Percentiles rank a stretch among this genome's conserved stretches.
Conservation (phyloP, 352 stramenopile species). For the Phytophthora tubulina region DNA sequence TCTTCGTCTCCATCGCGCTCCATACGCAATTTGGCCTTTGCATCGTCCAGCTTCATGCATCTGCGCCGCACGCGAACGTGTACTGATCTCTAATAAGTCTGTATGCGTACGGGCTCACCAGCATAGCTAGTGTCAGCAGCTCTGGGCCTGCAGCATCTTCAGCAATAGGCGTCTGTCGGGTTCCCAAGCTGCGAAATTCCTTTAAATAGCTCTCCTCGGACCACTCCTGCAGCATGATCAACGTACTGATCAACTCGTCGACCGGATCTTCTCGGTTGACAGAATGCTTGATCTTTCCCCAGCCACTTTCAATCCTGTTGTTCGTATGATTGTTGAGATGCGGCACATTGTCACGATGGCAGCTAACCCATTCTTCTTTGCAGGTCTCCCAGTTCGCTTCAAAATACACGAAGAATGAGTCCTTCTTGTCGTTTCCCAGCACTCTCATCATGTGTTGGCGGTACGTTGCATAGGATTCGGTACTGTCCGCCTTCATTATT, state of each 20-base stretch:
- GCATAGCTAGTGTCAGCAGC: slow-evolving; percentile 5
- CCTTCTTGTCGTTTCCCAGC: slow-evolving; percentile 4
- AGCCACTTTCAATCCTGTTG: neutral
- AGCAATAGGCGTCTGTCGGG: slow-evolving; percentile 1
- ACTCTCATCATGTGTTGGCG: slow-evolving; percentile 1
- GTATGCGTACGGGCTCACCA: slow-evolving; percentile 16
- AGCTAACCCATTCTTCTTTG: slow-evolving; percentile 19
- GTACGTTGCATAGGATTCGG: neutral
- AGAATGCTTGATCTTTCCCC: neutral
- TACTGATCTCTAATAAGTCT: slow-evolving; percentile 14
- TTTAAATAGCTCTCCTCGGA: slow-evolving; percentile 18
- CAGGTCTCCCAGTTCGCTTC: slow-evolving; percentile 16
- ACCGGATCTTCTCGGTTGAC: neutral
- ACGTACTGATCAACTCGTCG: neutral
- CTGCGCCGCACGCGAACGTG: neutral
- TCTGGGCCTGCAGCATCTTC: slow-evolving; percentile 16
- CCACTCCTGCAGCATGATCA: slow-evolving; percentile 31
- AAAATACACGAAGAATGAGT: slow-evolving; percentile 18
- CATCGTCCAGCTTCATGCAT: neutral
- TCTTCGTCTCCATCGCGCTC: neutral
- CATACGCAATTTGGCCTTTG: neutral
- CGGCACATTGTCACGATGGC: neutral
- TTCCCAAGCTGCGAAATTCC: slow-evolving; percentile 7
- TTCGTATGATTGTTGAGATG: neutral
- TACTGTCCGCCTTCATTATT: slow-evolving; percentile 16